phyloP scores from a whole-genome alignment of 2,329 filamentous ascomycete genomes.

The Peltaster fructicola region DNA sequence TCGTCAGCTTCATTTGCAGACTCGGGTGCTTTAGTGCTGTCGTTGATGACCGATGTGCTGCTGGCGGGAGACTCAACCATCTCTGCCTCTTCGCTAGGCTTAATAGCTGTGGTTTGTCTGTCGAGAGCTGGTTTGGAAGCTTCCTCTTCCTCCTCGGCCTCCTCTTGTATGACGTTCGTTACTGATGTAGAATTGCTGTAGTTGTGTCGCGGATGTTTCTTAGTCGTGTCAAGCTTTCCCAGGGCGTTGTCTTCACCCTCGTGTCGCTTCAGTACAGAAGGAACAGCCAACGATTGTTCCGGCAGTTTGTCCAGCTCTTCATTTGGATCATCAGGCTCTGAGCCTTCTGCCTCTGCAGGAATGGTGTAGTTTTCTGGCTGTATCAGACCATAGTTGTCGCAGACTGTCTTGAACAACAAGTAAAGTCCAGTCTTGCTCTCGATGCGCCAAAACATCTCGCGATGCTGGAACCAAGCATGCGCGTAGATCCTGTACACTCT shows the following conservation, averaged over 20 bases:
- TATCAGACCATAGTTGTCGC: conserved; percentile 76
- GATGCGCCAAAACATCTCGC: conserved; percentile 85
- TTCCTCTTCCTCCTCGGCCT: conserved; percentile 42
- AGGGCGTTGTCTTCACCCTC: conserved; percentile 12
- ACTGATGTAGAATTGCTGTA: conserved; percentile 58
- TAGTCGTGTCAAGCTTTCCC: conserved; percentile 50
- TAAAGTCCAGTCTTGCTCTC: conserved; percentile 86
- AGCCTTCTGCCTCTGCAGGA: conserved; percentile 76
- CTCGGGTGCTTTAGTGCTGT: no score
- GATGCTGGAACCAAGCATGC: conserved; percentile 96
- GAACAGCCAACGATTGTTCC: conserved; percentile 6
- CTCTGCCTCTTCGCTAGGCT: no score
- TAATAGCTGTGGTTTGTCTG: no score
- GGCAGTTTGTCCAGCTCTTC: conserved; percentile 6
- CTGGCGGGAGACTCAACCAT: no score
- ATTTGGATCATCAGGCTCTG: conserved; percentile 33
- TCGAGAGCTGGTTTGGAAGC: conserved; percentile 11
- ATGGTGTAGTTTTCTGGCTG: conserved; percentile 93
- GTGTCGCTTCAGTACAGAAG: conserved; percentile 21
- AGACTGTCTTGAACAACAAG: conserved; percentile 92
- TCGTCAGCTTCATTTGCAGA: no score
- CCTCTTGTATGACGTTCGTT: conserved; percentile 64
- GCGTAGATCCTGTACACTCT: conserved; percentile 92
- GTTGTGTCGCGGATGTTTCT: conserved; percentile 67
- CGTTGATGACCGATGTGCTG: no score